Conservation (phyloP, 371 early-diverging fungal species). For the Cokeromyces recurvatus region DNA sequence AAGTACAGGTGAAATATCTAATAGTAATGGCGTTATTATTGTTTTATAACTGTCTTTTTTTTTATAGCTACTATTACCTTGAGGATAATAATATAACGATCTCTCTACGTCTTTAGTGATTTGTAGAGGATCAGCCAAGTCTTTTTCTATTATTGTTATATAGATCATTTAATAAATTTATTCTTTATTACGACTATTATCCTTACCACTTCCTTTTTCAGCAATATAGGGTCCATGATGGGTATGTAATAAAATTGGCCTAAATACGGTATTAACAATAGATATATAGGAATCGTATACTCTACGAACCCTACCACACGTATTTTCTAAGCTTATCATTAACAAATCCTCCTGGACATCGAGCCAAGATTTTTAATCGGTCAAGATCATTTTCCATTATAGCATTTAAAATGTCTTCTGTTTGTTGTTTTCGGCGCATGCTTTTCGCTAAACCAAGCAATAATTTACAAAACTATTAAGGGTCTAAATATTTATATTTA, state of each 20-base stretch:
- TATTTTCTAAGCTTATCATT: slow-evolving; percentile 29
- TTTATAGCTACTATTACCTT: slow-evolving; percentile 18
- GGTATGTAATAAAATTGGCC: slow-evolving; percentile 51
- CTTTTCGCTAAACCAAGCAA: slow-evolving; percentile 17
- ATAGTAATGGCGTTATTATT: too few species aligned
- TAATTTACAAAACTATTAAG: background rate
- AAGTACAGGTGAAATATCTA: slow-evolving; percentile 40
- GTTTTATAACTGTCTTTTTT: background rate
- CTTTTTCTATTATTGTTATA: slow-evolving; percentile 27
- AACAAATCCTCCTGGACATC: slow-evolving; percentile 33
- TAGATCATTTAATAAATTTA: background rate
- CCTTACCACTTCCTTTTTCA: slow-evolving; percentile 48
- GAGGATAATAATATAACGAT: slow-evolving; percentile 49
- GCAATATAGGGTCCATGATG: slow-evolving; percentile 45
- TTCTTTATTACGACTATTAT: too few species aligned
- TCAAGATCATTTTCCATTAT: slow-evolving; percentile 26
- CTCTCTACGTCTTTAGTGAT: slow-evolving; percentile 48
- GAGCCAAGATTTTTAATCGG: slow-evolving; percentile 25
- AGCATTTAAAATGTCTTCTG: slow-evolving; percentile 27
- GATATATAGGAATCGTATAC: background rate
- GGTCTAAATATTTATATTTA: background rate
- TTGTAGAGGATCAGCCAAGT: slow-evolving; percentile 43
- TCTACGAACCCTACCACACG: slow-evolving; percentile 33
- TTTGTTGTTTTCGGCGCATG: slow-evolving; percentile 25
- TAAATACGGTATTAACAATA: slow-evolving; percentile 2